Evolutionary conservation across 441 rosid species (phyloP).

Genomic region (Populus hybrid): DNA sequence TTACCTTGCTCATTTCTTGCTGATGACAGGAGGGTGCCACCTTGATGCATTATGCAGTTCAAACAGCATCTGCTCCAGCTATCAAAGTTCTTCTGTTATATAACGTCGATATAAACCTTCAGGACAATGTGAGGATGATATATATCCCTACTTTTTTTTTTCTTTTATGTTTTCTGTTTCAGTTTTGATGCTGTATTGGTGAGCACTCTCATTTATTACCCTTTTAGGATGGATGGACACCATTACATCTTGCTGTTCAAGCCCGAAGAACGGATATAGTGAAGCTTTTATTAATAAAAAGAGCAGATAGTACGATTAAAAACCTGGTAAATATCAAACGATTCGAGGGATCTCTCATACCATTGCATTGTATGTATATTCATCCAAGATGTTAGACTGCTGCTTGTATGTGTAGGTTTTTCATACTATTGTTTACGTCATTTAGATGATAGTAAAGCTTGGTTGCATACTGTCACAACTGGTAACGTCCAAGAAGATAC

Average conservation of each 20-base stretch:
- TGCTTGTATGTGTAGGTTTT: not conserved
- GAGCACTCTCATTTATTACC: slow-evolving; percentile 5
- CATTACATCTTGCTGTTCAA: slow-evolving; percentile 91
- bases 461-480: not conserved
- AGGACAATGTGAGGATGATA: slow-evolving; percentile 66
- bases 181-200: not conserved
- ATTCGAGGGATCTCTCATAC: not conserved
- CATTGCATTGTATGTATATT: not conserved
- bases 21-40: slow-evolving; percentile 75
- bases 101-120: slow-evolving; percentile 79
- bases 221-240: slow-evolving; percentile 92
- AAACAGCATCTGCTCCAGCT: slow-evolving; percentile 66
- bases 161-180: not conserved
- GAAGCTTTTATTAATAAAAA: slow-evolving; percentile 75
- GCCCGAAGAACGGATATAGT: slow-evolving; percentile 73
- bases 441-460: not conserved
- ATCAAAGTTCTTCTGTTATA: slow-evolving; percentile 76
- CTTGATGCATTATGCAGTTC: slow-evolving; percentile 92
- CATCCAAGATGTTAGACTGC: not conserved
- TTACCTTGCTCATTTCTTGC: slow-evolving; percentile 8
- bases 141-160: not conserved
- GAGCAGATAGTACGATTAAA: slow-evolving; percentile 63
- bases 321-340: slow-evolving; percentile 45
- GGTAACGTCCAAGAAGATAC: not conserved
- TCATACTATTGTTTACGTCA: not conserved